Conservation (phyloP, 148 eudicot species). For the Spergularia marina region DNA sequence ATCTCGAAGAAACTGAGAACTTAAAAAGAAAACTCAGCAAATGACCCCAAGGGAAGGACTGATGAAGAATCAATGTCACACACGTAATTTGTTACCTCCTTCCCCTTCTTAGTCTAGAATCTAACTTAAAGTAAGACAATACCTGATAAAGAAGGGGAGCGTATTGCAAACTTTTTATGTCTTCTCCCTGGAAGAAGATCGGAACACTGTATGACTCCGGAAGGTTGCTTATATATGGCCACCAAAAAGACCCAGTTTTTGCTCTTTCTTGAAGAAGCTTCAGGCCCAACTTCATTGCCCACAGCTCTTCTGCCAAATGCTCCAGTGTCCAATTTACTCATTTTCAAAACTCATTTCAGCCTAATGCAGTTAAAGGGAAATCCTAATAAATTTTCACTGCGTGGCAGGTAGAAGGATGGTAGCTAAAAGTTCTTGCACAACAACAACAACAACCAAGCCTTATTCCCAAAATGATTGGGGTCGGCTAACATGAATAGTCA, state of each 20-base stretch:
- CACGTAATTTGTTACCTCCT: neutral
- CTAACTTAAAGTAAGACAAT: neutral
- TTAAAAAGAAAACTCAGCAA: neutral
- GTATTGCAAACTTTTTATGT: slow-evolving; percentile 82
- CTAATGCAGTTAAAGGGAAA: slow-evolving; percentile 31
- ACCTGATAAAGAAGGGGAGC: slow-evolving; percentile 93
- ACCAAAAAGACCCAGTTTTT: slow-evolving; percentile 81
- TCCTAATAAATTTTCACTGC: slow-evolving; percentile 15
- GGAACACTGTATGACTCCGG: slow-evolving; percentile 87
- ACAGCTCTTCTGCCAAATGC: slow-evolving; percentile 97
- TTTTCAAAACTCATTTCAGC: slow-evolving; percentile 56
- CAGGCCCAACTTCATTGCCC: slow-evolving; percentile 90
- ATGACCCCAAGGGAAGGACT: neutral
- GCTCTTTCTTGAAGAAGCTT: slow-evolving; percentile 91
- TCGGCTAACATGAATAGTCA: too few relatives aligned
- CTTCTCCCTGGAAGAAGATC: slow-evolving; percentile 86
- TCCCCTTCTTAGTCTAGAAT: neutral
- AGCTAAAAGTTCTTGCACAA: too few relatives aligned
- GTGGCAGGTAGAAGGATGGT: neutral
- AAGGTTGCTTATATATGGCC: slow-evolving; percentile 97
- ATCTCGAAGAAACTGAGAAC: slow-evolving; percentile 7
- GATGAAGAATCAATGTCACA: neutral
- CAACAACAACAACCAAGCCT: too few relatives aligned
- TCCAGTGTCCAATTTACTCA: slow-evolving; percentile 72
- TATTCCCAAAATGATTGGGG: too few relatives aligned